phyloP scores from a whole-genome alignment of 257 asterid genomes.

The Solanum paucissectum region DNA sequence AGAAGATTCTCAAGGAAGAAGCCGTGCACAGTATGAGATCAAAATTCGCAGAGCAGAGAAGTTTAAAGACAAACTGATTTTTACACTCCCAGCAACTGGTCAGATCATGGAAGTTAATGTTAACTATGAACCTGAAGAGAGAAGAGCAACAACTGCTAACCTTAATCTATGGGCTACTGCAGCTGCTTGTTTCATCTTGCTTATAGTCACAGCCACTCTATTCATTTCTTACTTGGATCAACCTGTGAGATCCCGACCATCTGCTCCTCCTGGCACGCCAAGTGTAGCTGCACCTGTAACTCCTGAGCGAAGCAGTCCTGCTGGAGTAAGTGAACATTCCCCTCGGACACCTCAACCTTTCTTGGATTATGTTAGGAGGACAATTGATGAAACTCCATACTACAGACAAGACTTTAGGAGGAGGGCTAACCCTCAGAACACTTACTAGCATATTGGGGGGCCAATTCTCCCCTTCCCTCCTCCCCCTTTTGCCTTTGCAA shows the following conservation, averaged over 20 bases:
- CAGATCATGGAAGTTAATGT: constrained; percentile 56
- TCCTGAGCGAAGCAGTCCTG: constrained; percentile 42
- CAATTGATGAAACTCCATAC: constrained; percentile 84
- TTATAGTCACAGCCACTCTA: constrained; percentile 12
- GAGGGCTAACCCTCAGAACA: constrained; percentile 66
- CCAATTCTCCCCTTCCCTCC: background rate
- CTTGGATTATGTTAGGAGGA: constrained; percentile 69
- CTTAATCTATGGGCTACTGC: constrained; percentile 14
- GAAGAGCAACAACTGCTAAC: constrained; percentile 1
- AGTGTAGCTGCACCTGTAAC: constrained; percentile 42
- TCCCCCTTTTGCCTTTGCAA: background rate
- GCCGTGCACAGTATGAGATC: constrained; percentile 40
- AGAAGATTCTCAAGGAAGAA: constrained; percentile 17
- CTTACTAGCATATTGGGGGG: constrained; percentile 29
- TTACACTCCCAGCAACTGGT: constrained; percentile 67
- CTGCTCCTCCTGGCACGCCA: constrained; percentile 15
- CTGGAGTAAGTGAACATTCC: constrained; percentile 37
- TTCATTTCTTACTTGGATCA: constrained; percentile 25
- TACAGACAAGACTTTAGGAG: constrained; percentile 71
- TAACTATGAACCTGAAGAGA: constrained; percentile 38
- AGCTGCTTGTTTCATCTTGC: constrained; percentile 9
- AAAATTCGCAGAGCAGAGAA: constrained; percentile 21
- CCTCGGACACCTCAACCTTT: constrained; percentile 95
- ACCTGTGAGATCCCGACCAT: constrained; percentile 20
- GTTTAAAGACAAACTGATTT: constrained; percentile 42